Base-by-base conservation (phyloP, 2,329 filamentous ascomycete species). In the Aureobasidium melanogenum region DNA sequence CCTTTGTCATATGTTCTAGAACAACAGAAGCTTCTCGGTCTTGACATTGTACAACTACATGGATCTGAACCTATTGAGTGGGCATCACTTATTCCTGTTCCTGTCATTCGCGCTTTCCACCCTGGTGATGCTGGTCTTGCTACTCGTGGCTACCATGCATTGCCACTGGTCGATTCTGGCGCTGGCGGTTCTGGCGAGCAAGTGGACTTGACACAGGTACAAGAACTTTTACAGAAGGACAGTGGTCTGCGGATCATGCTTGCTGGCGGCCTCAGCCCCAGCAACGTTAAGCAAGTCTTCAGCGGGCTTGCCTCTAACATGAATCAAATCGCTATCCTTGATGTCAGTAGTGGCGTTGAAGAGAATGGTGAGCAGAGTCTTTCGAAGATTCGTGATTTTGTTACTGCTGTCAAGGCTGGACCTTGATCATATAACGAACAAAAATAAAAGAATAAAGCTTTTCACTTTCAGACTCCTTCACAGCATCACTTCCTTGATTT, bases 331-430 rank as follows among this genome's bases (percentile, higher is more conserved):
- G 77, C 91, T 36, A 92, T 88, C 1, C 88, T 99, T 3, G 94
- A 99, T 77, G 90, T 96, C 22, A 96, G 91, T 73, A 96, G 90
- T 69, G 95, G 95, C 0, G 91, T 99, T 2, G 94, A 97, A 75
- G 86, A 85, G 38, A 83, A 88, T 67, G 93, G 91, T 2, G 79
- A 84, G 70, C 94, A 99, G 75, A 88, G 87, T 73, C 69, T 93
- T 62, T 83, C 84, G 19, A 95, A 88, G 77, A 97, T 99, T 67
- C 79, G 80, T 65, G 84, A 85, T 38, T 64, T 64, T 24, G 58
- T 64, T 14, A 39, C 59, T n/a, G 41, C 59, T 47, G 59, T 61
- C 38, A 61, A 61, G 59, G 50, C 59, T 19, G 48, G 50, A 28
- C 32, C 50, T 38, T 59, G 56, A 50, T 47, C 26, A 43, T 12